phyloP scores from a whole-genome alignment of 1,139 yeast species.

The Cylindricascospora bacillispora region DNA sequence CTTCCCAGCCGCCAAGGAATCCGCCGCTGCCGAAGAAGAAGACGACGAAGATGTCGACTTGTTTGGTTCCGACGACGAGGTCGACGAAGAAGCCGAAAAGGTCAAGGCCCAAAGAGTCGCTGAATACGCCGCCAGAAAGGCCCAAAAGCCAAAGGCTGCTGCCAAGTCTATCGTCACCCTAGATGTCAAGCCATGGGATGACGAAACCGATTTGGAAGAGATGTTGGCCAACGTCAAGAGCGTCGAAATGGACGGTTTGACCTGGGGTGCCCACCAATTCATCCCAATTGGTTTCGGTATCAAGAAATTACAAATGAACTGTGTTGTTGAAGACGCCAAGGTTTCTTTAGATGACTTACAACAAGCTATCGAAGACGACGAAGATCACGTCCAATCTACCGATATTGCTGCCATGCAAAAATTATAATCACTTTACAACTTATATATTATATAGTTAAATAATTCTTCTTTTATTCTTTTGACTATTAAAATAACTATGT shows the following conservation, averaged over 20 bases:
- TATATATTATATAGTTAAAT: too few species aligned
- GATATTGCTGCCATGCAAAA: constrained; percentile 98
- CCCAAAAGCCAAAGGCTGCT: constrained; percentile 93
- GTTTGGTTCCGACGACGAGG: constrained; percentile 86
- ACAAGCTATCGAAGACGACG: constrained; percentile 77
- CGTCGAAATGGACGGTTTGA: constrained; percentile 81
- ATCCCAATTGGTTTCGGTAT: constrained; percentile 99
- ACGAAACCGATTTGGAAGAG: constrained; percentile 90
- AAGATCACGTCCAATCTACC: constrained; percentile 98
- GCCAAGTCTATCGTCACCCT: constrained; percentile 95
- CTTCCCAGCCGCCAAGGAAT: constrained; percentile 72
- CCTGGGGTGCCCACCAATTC: constrained; percentile 97
- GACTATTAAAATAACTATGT: too few species aligned
- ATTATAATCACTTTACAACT: constrained; percentile 65
- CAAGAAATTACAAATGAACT: constrained; percentile 97
- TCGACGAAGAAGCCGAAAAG: constrained; percentile 93
- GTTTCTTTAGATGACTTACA: constrained; percentile 89
- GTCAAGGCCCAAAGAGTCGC: constrained; percentile 95
- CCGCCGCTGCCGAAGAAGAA: constrained; percentile 51
- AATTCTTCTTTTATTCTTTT: too few species aligned
- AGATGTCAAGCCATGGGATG: constrained; percentile 99
- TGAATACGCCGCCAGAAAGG: constrained; percentile 95
- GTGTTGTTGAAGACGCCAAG: constrained; percentile 94
- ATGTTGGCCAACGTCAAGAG: constrained; percentile 76
- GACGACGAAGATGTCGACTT: constrained; percentile 89